Conservation (phyloP, 495 filamentous ascomycete genomes). For the Coniosporium apollinis region DNA sequence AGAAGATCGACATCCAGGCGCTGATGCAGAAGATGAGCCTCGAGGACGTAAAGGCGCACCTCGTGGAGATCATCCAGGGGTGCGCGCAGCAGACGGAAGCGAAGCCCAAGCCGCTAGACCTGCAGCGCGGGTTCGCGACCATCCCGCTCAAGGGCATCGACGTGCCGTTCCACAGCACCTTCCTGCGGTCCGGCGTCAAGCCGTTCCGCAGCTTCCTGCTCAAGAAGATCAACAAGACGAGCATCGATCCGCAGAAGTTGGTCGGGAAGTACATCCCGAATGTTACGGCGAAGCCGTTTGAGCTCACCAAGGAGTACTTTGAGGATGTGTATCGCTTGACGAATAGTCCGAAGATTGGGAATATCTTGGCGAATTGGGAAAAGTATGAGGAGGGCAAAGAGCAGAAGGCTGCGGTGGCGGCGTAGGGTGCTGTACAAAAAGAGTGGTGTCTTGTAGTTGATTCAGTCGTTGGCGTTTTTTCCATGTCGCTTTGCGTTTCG, state of each 20-base stretch:
- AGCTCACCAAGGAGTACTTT: constrained; percentile 95
- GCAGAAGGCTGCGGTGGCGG: too few relatives aligned
- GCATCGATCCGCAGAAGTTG: constrained; percentile 89
- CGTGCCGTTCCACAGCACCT: constrained; percentile 97
- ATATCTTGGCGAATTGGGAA: constrained; percentile 75
- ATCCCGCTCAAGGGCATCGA: constrained; percentile 95
- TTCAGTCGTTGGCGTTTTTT: too few relatives aligned
- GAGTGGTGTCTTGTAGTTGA: too few relatives aligned
- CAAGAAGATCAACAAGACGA: constrained; percentile 99
- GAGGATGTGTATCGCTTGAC: constrained; percentile 93
- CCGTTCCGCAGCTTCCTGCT: constrained; percentile 92
- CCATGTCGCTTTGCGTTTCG: too few relatives aligned
- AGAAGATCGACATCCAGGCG: constrained; percentile 90
- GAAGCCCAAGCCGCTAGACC: constrained; percentile 73
- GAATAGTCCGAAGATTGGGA: constrained; percentile 78
- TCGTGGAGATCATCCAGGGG: constrained; percentile 70
- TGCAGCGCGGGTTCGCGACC: constrained; percentile 90
- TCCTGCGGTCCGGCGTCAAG: constrained; percentile 93
- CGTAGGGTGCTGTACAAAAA: too few relatives aligned
- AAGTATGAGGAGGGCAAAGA: constrained; percentile 44
- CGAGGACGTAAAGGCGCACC: constrained; percentile 66
- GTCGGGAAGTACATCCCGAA: constrained; percentile 98
- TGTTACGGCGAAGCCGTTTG: constrained; percentile 88
- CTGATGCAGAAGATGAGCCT: constrained; percentile 70
- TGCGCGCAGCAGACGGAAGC: constrained; percentile 70